These are phyloP conservation scores for Termitomyces sp. DNA, from an alignment of 768 basidiomycete genomes.

Conservation along the genomic window DNA sequence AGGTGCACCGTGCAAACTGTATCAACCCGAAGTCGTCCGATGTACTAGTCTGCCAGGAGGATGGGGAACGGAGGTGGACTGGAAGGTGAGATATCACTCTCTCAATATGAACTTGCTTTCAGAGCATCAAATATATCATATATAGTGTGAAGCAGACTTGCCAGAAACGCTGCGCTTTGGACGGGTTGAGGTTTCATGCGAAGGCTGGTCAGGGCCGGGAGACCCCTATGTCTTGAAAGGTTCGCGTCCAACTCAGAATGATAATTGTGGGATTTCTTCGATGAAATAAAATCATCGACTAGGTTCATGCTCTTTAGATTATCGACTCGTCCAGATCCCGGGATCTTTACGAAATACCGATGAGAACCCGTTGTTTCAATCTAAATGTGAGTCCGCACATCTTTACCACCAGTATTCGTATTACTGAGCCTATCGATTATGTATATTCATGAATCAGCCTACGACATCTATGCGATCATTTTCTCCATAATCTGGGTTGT, in stretches of 20 bases:
- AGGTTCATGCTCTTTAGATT: constrained; percentile 89
- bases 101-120: not conserved
- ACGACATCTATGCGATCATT: constrained; percentile 39
- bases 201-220: constrained; percentile 82
- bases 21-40: constrained; percentile 79
- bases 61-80: constrained; percentile 75
- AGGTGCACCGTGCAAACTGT: constrained; percentile 72
- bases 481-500: constrained; percentile 56
- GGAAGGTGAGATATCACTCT: constrained; percentile 56
- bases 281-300: not conserved
- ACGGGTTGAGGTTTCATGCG: constrained; percentile 79
- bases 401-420: not conserved
- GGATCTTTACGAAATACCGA: constrained; percentile 29
- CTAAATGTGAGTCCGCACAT: constrained; percentile 21
- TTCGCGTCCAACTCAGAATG: constrained; percentile 21
- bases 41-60: constrained; percentile 76
- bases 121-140: not conserved
- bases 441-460: constrained; percentile 25
- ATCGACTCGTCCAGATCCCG: constrained; percentile 71
- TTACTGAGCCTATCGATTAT: not conserved
- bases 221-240: constrained; percentile 86
- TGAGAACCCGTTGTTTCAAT: constrained; percentile 21
- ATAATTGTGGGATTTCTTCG: not conserved
- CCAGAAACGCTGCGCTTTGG: constrained; percentile 82
- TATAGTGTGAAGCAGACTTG: constrained; percentile 84